phyloP scores from a whole-genome alignment of 139 green algal genomes.

The Closterium sp. region DNA sequence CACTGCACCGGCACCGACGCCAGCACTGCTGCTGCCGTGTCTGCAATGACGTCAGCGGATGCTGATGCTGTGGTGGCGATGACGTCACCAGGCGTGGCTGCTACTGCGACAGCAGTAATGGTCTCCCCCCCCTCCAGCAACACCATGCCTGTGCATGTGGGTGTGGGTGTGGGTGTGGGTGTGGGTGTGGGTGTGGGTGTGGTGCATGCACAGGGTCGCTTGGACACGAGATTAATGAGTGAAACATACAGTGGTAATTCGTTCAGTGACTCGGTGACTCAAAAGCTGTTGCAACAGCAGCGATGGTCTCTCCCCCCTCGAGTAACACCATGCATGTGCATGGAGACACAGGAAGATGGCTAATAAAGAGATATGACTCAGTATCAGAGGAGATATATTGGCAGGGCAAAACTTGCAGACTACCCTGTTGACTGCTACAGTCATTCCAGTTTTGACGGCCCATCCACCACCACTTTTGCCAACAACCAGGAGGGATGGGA shows the following conservation, averaged over 20 bases:
- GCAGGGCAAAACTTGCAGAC: too few species aligned
- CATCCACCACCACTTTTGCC: too few species aligned
- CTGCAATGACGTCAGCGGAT: neutral
- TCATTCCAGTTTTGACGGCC: too few species aligned
- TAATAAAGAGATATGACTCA: too few species aligned
- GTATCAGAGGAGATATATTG: too few species aligned
- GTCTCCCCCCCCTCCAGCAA: slow-evolving; percentile 20
- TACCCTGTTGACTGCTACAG: too few species aligned
- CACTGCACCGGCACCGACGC: neutral
- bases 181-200: neutral
- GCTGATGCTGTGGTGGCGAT: neutral
- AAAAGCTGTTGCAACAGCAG: too few species aligned
- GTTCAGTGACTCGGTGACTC: too few species aligned
- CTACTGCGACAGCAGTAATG: neutral
- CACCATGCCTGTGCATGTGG: slow-evolving; percentile 8
- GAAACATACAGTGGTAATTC: neutral
- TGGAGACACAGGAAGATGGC: too few species aligned
- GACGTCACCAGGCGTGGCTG: neutral
- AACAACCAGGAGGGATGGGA: too few species aligned
- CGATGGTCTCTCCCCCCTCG: too few species aligned
- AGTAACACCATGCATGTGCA: too few species aligned
- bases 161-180: neutral
- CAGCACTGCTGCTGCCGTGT: neutral
- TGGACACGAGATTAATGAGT: neutral
- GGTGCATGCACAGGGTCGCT: neutral